phyloP scores from a whole-genome alignment of 441 rosid species.

The Pelargonium cotyledonis region DNA sequence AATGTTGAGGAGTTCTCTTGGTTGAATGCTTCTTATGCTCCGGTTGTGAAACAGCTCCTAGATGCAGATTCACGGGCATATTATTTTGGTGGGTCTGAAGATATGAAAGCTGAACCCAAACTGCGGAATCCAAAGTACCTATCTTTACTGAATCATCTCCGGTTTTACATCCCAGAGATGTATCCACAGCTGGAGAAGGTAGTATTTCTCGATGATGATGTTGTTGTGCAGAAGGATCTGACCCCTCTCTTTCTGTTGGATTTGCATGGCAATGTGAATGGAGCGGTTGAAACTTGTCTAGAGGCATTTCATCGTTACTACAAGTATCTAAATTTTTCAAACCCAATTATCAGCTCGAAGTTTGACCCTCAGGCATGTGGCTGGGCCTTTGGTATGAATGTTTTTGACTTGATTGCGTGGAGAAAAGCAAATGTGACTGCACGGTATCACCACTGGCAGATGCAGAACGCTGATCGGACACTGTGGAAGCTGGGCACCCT shows the following conservation, averaged over 20 bases:
- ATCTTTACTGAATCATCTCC: conserved; percentile 75
- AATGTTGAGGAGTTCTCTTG: conserved; percentile 65
- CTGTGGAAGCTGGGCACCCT: conserved; percentile 93
- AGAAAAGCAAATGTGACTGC: conserved; percentile 78
- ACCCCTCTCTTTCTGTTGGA: conserved; percentile 79
- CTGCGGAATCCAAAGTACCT: conserved; percentile 55
- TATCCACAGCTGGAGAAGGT: conserved; percentile 88
- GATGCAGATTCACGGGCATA: conserved; percentile 38
- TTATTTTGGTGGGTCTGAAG: conserved; percentile 52
- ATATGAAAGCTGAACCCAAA: conserved; percentile 49
- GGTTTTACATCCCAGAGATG: conserved; percentile 84
- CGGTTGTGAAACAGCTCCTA: conserved; percentile 54
- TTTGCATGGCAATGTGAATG: conserved; percentile 88
- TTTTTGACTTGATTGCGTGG: conserved; percentile 81
- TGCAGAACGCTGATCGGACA: conserved; percentile 52
- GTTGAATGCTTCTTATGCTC: conserved; percentile 79
- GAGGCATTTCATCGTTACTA: conserved; percentile 88
- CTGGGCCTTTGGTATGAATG: conserved; percentile 97
- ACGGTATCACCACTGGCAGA: conserved; percentile 75
- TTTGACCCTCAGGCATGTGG: conserved; percentile 94
- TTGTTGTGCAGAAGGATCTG: conserved; percentile 90
- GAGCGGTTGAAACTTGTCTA: conserved; percentile 96
- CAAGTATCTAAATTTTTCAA: conserved; percentile 89
- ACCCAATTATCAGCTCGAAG: conserved; percentile 75
- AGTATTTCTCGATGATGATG: conserved; percentile 85